Base-by-base conservation (phyloP, 129 eudicot species). In the sunflower (Helianthus annuus) region DNA sequence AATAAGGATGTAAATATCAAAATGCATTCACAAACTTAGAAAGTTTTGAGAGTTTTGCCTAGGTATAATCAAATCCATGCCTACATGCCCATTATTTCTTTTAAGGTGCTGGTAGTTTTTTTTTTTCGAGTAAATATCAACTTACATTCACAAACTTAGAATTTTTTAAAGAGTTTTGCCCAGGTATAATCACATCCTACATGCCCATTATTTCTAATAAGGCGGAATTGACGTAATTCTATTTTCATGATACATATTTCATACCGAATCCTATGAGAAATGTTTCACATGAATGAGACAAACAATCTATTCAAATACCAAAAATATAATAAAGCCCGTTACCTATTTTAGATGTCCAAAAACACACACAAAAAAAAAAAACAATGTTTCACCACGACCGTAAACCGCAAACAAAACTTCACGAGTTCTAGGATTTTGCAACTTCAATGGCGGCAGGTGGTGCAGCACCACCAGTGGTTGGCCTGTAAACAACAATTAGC, bases 381-480 rank as follows among this genome's bases (percentile, higher is more conserved):
- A 40, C 46, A 68, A 15, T 9, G 53, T 40, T 34, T 57, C n/a
- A 56, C 34, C 14, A 45, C 51, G 38, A 29, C 19, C 44, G 4
- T 22, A 3, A 59, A 53, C 34, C 44, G 4, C 45, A 3, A 59
- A 53, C 34, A 22, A 46, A 49, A 55, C 68, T 66, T 17, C n/a
- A 48, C 7, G 6, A 22, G 7, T 16, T 59, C 76, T 85, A 89
- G 14, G 53, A 83, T 80, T 86, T 84, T 36, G 86, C 86, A 45
- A 68, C 80, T 71, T 77, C 88, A 59, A 79, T 79, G 29, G 88
- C 82, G 74, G 86, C 78, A 52, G 83, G 80, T 46, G 96, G 91
- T 53, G 97, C 84, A 68, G 82, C 90, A 48, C 97, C 97, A 76
- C 97, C 97, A 22, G 97, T 86, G 38, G 96, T 92, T 58, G 96